A percentile compares a stretch with the other conserved stretches of the same genome.
phyloP scores from a whole-genome alignment of 495 filamentous ascomycete species.

The Haplographium delicatum region DNA sequence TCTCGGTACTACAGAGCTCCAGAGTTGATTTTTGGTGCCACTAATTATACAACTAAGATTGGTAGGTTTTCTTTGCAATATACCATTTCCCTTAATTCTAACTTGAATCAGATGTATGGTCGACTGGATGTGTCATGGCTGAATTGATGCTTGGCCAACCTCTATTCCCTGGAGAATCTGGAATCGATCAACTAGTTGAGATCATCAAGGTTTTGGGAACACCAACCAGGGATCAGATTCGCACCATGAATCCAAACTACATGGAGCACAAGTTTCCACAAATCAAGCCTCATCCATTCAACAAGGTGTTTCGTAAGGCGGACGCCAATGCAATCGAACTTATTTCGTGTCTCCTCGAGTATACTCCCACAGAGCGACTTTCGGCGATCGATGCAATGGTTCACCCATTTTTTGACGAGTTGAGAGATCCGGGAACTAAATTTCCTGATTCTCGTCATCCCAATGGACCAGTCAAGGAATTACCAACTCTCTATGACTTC shows the following conservation, averaged over 20 bases:
- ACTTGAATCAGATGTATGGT: conserved; percentile 80
- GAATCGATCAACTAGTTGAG: conserved; percentile 97
- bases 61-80: conserved; percentile 51
- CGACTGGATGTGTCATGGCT: conserved; percentile 98
- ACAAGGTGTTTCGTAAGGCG: conserved; percentile 97
- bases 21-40: conserved; percentile 97
- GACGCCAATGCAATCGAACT: conserved; percentile 89
- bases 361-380: conserved; percentile 92
- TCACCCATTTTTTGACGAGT: conserved; percentile 97
- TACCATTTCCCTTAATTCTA: conserved; percentile 8
- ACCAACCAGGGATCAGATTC: conserved; percentile 96
- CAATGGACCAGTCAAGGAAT: conserved; percentile 65
- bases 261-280: conserved; percentile 99
- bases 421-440: conserved; percentile 79
- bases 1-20: conserved; percentile 98
- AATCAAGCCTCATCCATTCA: conserved; percentile 99
- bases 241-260: conserved; percentile 99
- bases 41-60: conserved; percentile 99
- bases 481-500: conserved; percentile 90
- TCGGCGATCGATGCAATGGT: conserved; percentile 96
- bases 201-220: conserved; percentile 99
- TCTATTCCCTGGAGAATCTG: conserved; percentile 97
- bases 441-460: conserved; percentile 91
- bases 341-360: conserved; percentile 89
- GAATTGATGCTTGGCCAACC: conserved; percentile 99